phyloP scores from a whole-genome alignment of 2,329 filamentous ascomycete species.

The Neopestalotiopsis rosae region DNA sequence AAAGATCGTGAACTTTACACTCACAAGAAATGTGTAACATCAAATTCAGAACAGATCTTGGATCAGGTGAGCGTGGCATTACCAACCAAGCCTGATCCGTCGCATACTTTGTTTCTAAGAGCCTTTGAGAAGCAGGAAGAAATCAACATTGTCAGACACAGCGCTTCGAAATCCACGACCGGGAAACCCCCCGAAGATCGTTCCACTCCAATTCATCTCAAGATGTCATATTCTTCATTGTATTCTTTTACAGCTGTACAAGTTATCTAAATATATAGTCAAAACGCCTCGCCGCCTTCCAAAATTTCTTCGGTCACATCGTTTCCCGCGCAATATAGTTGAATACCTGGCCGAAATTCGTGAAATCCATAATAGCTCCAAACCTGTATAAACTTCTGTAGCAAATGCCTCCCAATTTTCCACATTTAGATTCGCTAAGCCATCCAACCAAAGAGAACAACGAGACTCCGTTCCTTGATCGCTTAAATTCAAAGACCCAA shows the following conservation, averaged over 20 bases:
- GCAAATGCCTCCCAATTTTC: constrained; percentile 7
- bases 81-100: too few species aligned
- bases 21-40: too few species aligned
- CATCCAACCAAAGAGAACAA: not conserved
- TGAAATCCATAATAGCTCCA: not conserved
- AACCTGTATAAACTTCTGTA: not conserved
- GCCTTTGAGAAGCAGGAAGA: too few species aligned
- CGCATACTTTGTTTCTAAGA: too few species aligned
- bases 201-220: not conserved
- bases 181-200: too few species aligned
- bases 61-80: not conserved
- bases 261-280: not conserved
- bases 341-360: not conserved
- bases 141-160: too few species aligned
- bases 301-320: not conserved
- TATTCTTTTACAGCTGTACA: not conserved
- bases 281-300: too few species aligned
- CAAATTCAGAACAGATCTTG: too few species aligned
- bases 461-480: constrained; percentile 9
- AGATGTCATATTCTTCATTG: not conserved
- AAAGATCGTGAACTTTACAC: too few species aligned
- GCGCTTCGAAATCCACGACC: too few species aligned
- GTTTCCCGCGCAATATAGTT: not conserved
- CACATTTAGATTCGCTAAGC: not conserved
- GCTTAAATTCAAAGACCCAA: constrained; percentile 40